Evolutionary conservation across 2,329 filamentous ascomycete species (phyloP).

Genomic region (Tolypocladium cylindrosporum): DNA sequence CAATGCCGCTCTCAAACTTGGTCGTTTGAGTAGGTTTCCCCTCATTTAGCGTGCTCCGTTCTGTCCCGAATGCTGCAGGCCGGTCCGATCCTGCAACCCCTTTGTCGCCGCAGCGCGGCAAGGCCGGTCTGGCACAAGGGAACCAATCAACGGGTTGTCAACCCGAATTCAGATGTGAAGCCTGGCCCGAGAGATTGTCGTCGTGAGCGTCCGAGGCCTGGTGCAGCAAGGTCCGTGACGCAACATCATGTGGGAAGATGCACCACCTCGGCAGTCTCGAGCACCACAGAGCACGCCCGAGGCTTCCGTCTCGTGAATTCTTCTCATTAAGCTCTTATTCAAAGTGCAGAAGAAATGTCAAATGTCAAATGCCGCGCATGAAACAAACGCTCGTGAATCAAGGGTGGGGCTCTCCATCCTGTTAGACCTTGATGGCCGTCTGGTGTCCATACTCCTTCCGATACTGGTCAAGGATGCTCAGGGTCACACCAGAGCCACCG

Average conservation of each 20-base stretch:
- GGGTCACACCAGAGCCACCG: slow-evolving; percentile 60
- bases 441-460: slow-evolving; percentile 30
- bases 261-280: not conserved
- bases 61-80: not conserved
- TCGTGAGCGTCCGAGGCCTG: not conserved
- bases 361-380: not conserved
- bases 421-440: slow-evolving; percentile 20
- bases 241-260: not conserved
- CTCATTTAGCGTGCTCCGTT: not conserved
- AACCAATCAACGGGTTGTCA: not conserved
- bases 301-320: slow-evolving; percentile 1
- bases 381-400: slow-evolving; percentile 1
- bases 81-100: not conserved
- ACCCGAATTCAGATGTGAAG: not conserved
- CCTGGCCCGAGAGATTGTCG: not conserved
- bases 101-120: not conserved
- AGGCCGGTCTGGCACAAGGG: not conserved
- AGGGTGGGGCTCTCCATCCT: not conserved
- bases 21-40: not conserved
- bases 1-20: not conserved
- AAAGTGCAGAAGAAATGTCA: not conserved
- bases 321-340: slow-evolving; percentile 4
- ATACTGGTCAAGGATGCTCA: slow-evolving; percentile 52
- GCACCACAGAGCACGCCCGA: not conserved
- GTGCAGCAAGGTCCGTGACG: not conserved